phyloP scores from a whole-genome alignment of 129 eudicot species.

The Flaveria bidentis region DNA sequence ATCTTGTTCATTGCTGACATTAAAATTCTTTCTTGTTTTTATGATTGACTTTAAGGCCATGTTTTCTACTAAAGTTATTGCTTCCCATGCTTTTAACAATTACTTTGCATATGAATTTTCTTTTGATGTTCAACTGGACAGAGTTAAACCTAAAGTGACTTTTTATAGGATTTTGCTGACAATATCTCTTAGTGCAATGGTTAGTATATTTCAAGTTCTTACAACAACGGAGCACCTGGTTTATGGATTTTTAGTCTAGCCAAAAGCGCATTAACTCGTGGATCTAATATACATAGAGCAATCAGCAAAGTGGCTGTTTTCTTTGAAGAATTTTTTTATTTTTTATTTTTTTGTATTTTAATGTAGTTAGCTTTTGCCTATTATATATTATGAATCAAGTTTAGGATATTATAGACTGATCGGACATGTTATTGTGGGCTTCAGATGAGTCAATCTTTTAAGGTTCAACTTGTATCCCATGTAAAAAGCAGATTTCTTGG shows the following conservation, averaged over 20 bases:
- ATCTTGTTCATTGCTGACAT: neutral
- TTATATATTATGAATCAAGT: neutral
- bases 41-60: neutral
- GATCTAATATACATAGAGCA: neutral
- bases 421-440: neutral
- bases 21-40: neutral
- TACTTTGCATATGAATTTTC: constrained; percentile 8
- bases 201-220: neutral
- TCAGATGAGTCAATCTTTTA: neutral
- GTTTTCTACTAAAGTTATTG: neutral
- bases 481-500: neutral
- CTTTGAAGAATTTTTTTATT: neutral
- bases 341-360: neutral
- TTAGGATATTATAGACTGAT: constrained; percentile 3
- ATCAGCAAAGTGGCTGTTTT: neutral
- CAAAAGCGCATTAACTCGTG: neutral
- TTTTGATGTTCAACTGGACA: constrained; percentile 6
- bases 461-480: neutral
- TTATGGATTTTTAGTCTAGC: neutral
- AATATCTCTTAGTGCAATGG: neutral
- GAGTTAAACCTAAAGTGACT: neutral
- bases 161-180: constrained; percentile 12
- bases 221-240: neutral
- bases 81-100: neutral
- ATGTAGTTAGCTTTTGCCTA: neutral